Evolutionary conservation across 2,329 filamentous ascomycete genomes (phyloP).

Genomic region (Zasmidium angulare): DNA sequence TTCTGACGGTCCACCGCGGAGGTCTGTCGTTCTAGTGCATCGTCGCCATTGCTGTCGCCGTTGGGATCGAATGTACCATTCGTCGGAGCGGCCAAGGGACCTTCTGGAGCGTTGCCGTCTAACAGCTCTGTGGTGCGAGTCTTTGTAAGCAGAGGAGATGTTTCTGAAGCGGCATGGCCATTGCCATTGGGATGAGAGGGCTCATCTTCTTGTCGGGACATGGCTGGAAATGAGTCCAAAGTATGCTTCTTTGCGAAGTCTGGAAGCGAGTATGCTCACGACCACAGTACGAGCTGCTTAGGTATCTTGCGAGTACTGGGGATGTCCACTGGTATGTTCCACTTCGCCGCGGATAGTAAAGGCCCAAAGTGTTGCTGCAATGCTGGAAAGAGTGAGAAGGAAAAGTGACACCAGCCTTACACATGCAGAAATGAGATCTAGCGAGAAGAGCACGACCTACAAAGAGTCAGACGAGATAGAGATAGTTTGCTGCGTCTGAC

Average conservation of each 20-base stretch:
- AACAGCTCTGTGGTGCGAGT: constrained; percentile 7
- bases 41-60: constrained; percentile 25
- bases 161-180: constrained; percentile 23
- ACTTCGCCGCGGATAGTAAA: no score
- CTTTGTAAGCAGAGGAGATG: constrained; percentile 22
- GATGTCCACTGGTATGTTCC: no score
- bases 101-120: constrained; percentile 30
- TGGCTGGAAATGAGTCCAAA: constrained; percentile 1
- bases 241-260: no score
- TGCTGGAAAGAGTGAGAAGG: neutral
- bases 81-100: constrained; percentile 6
- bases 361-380: no score
- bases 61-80: constrained; percentile 7
- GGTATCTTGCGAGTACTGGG: no score
- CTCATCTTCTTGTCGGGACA: constrained; percentile 1
- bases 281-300: no score
- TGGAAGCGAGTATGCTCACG: no score
- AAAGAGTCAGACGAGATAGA: neutral
- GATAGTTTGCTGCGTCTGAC: neutral
- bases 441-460: neutral
- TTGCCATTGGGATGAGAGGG: neutral
- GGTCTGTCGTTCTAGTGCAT: constrained; percentile 39
- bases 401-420: neutral
- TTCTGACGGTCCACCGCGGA: constrained; percentile 29
- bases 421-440: neutral